A percentile compares a stretch with the other conserved stretches of the same genome.
These are phyloP conservation scores for Apiotrichum montevideense DNA, from an alignment of 1,284 basidiomycete species.

Conservation along the genomic window DNA sequence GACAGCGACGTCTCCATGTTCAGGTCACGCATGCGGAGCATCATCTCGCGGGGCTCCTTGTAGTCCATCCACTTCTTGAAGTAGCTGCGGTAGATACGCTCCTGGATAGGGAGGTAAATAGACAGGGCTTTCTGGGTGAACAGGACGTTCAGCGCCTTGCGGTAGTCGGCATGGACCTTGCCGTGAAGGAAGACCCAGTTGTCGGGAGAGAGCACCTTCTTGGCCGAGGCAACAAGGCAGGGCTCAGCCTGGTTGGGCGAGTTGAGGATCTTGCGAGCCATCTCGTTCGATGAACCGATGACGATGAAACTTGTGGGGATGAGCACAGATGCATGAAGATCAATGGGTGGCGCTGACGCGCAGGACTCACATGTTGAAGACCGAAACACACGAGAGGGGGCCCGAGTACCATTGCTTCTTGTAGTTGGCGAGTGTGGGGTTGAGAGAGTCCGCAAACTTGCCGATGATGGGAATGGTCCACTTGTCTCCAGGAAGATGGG, in stretches of 20 bases:
- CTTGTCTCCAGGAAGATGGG: conserved; percentile 70
- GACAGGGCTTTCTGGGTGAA: conserved; percentile 94
- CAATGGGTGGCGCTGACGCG: neutral
- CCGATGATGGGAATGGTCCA: conserved; percentile 96
- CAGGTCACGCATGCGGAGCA: conserved; percentile 83
- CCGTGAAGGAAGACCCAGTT: conserved; percentile 99
- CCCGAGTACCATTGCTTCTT: conserved; percentile 83
- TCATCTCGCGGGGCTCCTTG: conserved; percentile 59
- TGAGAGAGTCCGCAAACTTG: conserved; percentile 81
- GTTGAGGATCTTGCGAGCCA: conserved; percentile 86
- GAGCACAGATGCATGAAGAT: neutral
- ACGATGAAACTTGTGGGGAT: conserved; percentile 75
- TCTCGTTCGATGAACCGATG: conserved; percentile 87
- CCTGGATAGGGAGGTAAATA: conserved; percentile 82
- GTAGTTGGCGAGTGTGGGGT: conserved; percentile 82
- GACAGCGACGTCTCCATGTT: conserved; percentile 97
- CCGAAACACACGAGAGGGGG: conserved; percentile 74
- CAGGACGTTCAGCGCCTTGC: conserved; percentile 80
- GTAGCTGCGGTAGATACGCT: conserved; percentile 73
- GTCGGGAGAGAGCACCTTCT: conserved; percentile 75
- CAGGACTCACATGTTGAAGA: conserved; percentile 83
- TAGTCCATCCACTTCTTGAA: conserved; percentile 61
- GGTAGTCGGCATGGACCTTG: conserved; percentile 89
- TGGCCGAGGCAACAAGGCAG: conserved; percentile 88
- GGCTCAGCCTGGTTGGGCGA: conserved; percentile 84